These are phyloP conservation scores for Polytrichum commune DNA, from an alignment of 225 moss, liverwort and hornwort genomes.

Conservation along the genomic window DNA sequence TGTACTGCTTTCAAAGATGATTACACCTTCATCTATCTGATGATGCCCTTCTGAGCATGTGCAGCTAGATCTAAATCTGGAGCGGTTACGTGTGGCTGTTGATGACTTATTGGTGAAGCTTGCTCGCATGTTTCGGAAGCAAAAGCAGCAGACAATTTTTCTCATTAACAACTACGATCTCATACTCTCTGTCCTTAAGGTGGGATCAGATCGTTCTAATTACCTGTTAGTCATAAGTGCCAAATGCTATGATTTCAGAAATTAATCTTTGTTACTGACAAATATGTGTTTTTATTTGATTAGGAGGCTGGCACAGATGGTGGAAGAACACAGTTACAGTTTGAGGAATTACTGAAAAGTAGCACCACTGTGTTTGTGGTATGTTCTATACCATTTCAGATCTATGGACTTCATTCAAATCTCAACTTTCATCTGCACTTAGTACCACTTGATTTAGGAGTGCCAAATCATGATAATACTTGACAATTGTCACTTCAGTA, in stretches of 20 bases:
- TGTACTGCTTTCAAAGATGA: too few relatives aligned
- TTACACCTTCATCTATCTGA: too few relatives aligned
- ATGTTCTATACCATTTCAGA: constrained; percentile 2
- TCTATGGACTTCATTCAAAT: too few relatives aligned
- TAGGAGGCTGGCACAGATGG: constrained; percentile 98
- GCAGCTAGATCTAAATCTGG: constrained; percentile 98
- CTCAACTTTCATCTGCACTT: too few relatives aligned
- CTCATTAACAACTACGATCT: constrained; percentile 99
- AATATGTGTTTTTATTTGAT: constrained; percentile 11
- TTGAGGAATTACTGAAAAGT: constrained; percentile 92
- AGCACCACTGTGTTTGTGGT: constrained; percentile 97
- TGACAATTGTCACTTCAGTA: too few relatives aligned
- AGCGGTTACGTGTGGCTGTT: constrained; percentile 87
- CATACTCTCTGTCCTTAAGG: constrained; percentile 96
- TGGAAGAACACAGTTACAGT: constrained; percentile 89
- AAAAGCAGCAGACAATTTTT: constrained; percentile 95
- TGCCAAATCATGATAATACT: too few relatives aligned
- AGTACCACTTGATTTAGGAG: too few relatives aligned
- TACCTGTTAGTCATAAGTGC: background rate
- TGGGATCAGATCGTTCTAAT: constrained; percentile 10
- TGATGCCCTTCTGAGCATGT: constrained; percentile 6
- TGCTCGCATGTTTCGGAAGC: constrained; percentile 80
- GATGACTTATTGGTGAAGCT: constrained; percentile 98
- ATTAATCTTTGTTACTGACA: background rate
- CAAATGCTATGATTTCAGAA: background rate